phyloP scores from a whole-genome alignment of 2,329 filamentous ascomycete species.

The Cladophialophora exuberans region DNA sequence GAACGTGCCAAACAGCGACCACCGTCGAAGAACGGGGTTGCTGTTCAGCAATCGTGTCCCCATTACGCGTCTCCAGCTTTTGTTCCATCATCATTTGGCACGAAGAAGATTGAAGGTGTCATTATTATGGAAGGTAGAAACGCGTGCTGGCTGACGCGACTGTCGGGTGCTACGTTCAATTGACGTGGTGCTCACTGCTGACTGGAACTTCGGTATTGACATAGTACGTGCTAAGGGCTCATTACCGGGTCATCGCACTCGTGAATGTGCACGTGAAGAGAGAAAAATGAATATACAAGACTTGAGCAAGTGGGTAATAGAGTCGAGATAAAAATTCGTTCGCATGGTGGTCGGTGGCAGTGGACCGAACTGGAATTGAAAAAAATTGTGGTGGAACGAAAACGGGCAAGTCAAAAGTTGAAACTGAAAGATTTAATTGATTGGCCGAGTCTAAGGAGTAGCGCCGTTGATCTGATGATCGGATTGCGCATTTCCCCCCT shows the following conservation, averaged over 20 bases:
- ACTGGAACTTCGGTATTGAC: too few species aligned
- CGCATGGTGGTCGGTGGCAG: neutral
- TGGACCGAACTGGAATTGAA: neutral
- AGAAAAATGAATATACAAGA: too few species aligned
- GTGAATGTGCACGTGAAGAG: too few species aligned
- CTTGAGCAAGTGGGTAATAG: too few species aligned
- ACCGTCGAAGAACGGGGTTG: slow-evolving; percentile 23
- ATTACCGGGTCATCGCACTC: too few species aligned
- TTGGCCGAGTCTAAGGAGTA: neutral
- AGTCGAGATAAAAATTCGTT: too few species aligned
- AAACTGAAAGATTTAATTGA: too few species aligned
- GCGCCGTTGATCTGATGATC: slow-evolving; percentile 7
- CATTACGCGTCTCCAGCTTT: slow-evolving; percentile 29
- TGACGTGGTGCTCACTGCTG: too few species aligned
- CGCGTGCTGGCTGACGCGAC: too few species aligned
- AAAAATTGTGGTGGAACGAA: neutral
- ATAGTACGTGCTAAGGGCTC: too few species aligned
- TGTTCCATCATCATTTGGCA: slow-evolving; percentile 43
- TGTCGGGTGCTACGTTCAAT: too few species aligned
- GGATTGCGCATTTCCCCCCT: slow-evolving; percentile 7
- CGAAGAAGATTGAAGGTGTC: neutral
- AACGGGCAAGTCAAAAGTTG: neutral
- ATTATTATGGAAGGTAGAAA: too few species aligned
- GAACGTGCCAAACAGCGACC: slow-evolving; percentile 17
- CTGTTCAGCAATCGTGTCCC: slow-evolving; percentile 1